Conservation (phyloP, 106 monocot species). For the Chionographis japonica region DNA sequence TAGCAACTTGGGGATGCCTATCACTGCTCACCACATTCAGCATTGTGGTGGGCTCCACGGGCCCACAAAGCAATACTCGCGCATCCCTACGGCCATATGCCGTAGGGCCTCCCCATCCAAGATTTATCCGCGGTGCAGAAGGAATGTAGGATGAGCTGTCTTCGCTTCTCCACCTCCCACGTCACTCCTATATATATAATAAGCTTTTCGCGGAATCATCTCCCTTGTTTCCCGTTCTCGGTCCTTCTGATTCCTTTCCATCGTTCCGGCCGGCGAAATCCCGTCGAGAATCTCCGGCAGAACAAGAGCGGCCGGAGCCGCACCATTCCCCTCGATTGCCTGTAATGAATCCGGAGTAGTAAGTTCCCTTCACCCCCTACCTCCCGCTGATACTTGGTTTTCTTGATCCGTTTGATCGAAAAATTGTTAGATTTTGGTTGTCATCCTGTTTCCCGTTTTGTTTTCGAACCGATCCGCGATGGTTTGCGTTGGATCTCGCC, state of each 20-base stretch:
- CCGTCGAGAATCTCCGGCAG: background rate
- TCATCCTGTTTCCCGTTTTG: no score
- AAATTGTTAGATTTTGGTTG: no score
- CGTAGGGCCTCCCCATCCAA: background rate
- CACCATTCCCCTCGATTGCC: background rate
- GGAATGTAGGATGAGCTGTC: background rate
- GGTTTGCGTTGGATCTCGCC: no score
- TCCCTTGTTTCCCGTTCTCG: background rate
- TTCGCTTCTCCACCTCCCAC: constrained; percentile 3
- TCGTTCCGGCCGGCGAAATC: background rate
- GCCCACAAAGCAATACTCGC: no score
- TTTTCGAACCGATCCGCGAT: no score
- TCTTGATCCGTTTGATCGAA: background rate
- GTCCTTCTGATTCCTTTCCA: background rate
- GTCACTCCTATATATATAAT: background rate
- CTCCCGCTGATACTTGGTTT: background rate
- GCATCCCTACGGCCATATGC: background rate
- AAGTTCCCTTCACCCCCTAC: constrained; percentile 4
- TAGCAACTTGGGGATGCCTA: no score
- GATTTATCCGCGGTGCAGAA: background rate
- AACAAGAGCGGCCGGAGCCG: background rate
- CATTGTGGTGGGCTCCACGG: no score
- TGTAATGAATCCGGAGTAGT: constrained; percentile 38
- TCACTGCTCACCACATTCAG: no score
- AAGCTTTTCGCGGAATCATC: background rate